Percentiles rank a stretch among this genome's conserved stretches.
These are phyloP conservation scores for Neurospora sp. DNA, from an alignment of 2,329 filamentous ascomycete species.

Conservation along the genomic window DNA sequence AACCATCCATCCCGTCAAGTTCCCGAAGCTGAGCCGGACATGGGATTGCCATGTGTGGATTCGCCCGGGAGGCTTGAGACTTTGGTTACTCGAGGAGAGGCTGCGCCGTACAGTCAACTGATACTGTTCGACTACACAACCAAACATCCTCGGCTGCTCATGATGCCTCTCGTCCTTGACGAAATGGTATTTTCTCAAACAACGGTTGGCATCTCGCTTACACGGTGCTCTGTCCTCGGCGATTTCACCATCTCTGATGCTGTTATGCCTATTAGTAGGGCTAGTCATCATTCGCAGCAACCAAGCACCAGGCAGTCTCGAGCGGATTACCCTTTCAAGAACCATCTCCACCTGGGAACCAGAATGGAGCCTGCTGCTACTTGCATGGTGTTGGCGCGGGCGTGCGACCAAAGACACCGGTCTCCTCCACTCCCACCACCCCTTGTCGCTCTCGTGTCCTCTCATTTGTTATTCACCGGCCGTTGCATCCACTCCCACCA, in stretches of 20 bases:
- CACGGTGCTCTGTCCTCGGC: not conserved
- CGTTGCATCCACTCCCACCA: constrained; percentile 12
- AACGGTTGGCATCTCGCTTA: not conserved
- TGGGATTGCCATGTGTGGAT: not conserved
- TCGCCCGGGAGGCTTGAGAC: not conserved
- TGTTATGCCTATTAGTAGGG: not conserved
- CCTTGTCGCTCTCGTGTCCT: constrained; percentile 3
- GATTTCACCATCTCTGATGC: not conserved
- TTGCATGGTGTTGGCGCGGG: constrained; percentile 1
- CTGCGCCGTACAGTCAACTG: not conserved
- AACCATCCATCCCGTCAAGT: not conserved
- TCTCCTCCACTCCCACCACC: constrained; percentile 2
- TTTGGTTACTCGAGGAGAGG: not conserved
- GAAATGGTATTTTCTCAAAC: not conserved
- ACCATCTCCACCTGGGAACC: not conserved
- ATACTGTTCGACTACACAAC: not conserved
- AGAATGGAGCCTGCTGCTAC: constrained; percentile 1
- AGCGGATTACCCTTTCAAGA: not conserved
- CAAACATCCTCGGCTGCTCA: not conserved
- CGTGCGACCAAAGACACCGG: constrained; percentile 5
- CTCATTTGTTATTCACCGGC: constrained; percentile 14
- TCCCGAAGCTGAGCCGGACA: not conserved
- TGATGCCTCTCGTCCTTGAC: not conserved
- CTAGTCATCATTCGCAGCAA: not conserved
- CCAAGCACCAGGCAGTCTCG: not conserved